Evolutionary conservation across 805 yeast species (phyloP).

Genomic region (Metschnikowia cubensis): DNA sequence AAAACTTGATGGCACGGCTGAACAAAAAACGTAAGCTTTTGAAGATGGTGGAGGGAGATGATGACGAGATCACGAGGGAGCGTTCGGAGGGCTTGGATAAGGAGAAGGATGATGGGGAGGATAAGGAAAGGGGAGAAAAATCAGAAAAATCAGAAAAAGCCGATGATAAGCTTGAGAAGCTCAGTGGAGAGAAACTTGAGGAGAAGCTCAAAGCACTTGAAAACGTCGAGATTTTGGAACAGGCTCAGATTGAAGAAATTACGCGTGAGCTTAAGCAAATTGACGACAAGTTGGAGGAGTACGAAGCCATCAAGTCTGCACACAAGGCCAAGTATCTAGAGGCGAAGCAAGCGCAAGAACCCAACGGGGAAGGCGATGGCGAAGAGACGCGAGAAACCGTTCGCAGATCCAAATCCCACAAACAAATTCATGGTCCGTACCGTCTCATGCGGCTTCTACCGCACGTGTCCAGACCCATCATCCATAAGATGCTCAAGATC

Average conservation of each 20-base stretch:
- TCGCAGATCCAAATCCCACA: constrained; percentile 35
- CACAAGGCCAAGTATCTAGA: constrained; percentile 31
- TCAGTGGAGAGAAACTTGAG: constrained; percentile 6
- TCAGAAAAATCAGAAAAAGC: constrained; percentile 4
- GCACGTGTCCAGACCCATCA: constrained; percentile 75
- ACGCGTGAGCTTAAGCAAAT: constrained; percentile 34
- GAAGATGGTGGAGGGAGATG: constrained; percentile 10
- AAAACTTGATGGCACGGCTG: constrained; percentile 41
- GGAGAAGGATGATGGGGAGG: constrained; percentile 7
- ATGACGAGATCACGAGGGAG: constrained; percentile 1
- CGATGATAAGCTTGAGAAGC: constrained; percentile 8
- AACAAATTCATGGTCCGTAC: constrained; percentile 77
- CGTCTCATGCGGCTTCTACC: constrained; percentile 76
- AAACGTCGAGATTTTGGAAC: constrained; percentile 27
- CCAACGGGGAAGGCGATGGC: constrained; percentile 8
- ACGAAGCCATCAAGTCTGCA: constrained; percentile 32
- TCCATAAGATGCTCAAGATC: constrained; percentile 60
- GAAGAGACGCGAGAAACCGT: constrained; percentile 6
- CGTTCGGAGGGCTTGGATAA: constrained; percentile 6
- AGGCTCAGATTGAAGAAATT: constrained; percentile 31
- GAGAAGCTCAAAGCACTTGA: constrained; percentile 20
- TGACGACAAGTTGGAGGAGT: constrained; percentile 34
- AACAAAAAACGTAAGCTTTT: constrained; percentile 36
- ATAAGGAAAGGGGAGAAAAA: neutral
- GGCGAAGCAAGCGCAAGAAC: constrained; percentile 8